Evolutionary conservation across 495 filamentous ascomycete genomes (phyloP), one percentile per base, ranked within the genome.

Genomic region (Aspergillus avenaceus): DNA sequence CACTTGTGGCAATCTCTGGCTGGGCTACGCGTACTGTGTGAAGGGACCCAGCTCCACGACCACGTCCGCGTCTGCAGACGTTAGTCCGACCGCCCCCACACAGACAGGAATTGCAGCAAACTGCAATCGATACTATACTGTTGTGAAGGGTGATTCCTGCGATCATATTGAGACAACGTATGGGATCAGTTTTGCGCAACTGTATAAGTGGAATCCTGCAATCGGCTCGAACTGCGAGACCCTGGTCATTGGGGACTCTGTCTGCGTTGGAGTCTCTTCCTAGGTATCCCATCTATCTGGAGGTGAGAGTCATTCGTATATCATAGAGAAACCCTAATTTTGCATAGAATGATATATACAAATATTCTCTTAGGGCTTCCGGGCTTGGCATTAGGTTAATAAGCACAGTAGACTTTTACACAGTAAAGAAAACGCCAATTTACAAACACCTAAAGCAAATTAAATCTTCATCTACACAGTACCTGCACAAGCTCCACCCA

Each of bases 21-120:
- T 63, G 41, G 70, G 65, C 47, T 73, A 73, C 58, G 54, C 64
- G 49, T 69, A 69, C 45, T 73, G 70, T 56, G 54, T 71, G 25
- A 34, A 61, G 49, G 52, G 4, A 3, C 29, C 29, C 11, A 12
- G 4, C 11, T 6, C 52, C 22, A 46, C 44, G 19, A 36, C 34
- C n/a, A 46, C 36, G 13, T n/a, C n/a, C n/a, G 21, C 21, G 18
- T 11, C 32, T 9, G 14, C 4, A 3, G 11, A 5, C 11, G n/a
- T n/a, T n/a, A n/a, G n/a, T n/a, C n/a, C n/a, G n/a, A 28, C 2
- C n/a, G 49, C 27, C 3, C 41, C 49, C 13, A 45, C 27, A 14
- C 27, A 38, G 34, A 45, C 28, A 7, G 41, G 49, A 29, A 45
- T 52, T 7, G 41, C 41, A 27, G 13, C 41, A 2, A 67, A 64